phyloP scores from a whole-genome alignment of 139 green algal genomes.

The Haematococcus sp. region DNA sequence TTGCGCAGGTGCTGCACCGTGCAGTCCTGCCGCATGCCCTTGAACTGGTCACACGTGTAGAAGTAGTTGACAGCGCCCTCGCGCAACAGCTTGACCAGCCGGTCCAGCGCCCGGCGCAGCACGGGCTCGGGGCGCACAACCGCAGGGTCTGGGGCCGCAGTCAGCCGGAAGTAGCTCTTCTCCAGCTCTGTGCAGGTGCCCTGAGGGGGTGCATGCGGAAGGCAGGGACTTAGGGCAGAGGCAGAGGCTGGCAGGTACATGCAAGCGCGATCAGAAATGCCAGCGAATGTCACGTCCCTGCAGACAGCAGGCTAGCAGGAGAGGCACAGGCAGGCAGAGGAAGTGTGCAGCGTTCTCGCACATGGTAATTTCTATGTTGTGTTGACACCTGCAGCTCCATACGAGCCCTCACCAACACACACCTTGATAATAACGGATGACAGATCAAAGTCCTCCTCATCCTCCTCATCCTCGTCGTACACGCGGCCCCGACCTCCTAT shows the following conservation, averaged over 20 bases:
- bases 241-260: too few relatives aligned
- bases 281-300: too few relatives aligned
- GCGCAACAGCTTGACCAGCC: conserved; percentile 59
- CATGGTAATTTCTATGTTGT: too few relatives aligned
- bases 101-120: conserved; percentile 52
- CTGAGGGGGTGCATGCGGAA: background rate
- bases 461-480: conserved; percentile 17
- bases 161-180: conserved; percentile 87
- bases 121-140: conserved; percentile 59
- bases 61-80: conserved; percentile 52
- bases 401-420: too few relatives aligned
- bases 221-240: too few relatives aligned
- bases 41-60: conserved; percentile 86
- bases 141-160: conserved; percentile 59
- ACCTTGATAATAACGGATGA: conserved; percentile 2
- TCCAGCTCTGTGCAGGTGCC: conserved; percentile 54
- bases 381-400: too few relatives aligned
- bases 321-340: too few relatives aligned
- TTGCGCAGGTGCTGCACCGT: conserved; percentile 81
- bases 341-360: too few relatives aligned
- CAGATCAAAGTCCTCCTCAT: conserved; percentile 19
- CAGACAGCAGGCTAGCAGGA: too few relatives aligned
- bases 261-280: too few relatives aligned
- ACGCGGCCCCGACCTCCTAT: background rate
- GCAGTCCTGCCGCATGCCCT: conserved; percentile 89